phyloP scores from a whole-genome alignment of 1,139 yeast genomes.

The Magnusiomyces sp. region DNA sequence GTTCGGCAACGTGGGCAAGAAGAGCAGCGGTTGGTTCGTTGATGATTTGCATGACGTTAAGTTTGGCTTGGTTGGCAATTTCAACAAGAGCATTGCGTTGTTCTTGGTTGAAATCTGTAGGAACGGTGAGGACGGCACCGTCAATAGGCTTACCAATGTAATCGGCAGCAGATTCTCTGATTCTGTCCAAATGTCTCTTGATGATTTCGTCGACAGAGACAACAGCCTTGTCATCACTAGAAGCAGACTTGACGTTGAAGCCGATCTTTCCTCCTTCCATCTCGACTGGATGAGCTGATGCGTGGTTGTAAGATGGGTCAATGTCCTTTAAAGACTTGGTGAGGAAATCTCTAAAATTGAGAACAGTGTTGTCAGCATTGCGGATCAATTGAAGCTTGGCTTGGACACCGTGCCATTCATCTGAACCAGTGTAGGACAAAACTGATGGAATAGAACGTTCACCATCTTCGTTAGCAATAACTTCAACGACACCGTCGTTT shows the following conservation, averaged over 20 bases:
- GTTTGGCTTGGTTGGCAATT: conserved; percentile 63
- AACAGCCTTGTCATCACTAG: conserved; percentile 35
- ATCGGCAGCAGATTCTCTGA: conserved; percentile 86
- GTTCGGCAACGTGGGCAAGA: conserved; percentile 52
- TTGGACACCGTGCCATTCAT: conserved; percentile 96
- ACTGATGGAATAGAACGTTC: conserved; percentile 95
- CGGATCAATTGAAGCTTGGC: conserved; percentile 88
- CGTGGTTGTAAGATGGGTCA: conserved; percentile 51
- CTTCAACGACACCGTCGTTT: conserved; percentile 87
- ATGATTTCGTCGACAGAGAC: conserved; percentile 70
- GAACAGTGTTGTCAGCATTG: conserved; percentile 78
- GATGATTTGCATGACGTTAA: conserved; percentile 77
- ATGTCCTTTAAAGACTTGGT: conserved; percentile 67
- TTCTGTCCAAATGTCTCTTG: conserved; percentile 73
- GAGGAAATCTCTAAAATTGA: conserved; percentile 88
- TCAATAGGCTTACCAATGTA: conserved; percentile 76
- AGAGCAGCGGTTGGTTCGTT: conserved; percentile 92
- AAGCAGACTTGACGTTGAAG: conserved; percentile 43
- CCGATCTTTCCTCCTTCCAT: conserved; percentile 56
- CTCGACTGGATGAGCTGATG: conserved; percentile 70
- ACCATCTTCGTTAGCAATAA: conserved; percentile 98
- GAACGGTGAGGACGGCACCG: conserved; percentile 83
- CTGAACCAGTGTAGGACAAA: conserved; percentile 83
- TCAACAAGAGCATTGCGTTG: conserved; percentile 60
- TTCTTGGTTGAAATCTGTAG: conserved; percentile 72